Evolutionary conservation across 768 basidiomycete species (phyloP).

Genomic region (Suillus americanus): DNA sequence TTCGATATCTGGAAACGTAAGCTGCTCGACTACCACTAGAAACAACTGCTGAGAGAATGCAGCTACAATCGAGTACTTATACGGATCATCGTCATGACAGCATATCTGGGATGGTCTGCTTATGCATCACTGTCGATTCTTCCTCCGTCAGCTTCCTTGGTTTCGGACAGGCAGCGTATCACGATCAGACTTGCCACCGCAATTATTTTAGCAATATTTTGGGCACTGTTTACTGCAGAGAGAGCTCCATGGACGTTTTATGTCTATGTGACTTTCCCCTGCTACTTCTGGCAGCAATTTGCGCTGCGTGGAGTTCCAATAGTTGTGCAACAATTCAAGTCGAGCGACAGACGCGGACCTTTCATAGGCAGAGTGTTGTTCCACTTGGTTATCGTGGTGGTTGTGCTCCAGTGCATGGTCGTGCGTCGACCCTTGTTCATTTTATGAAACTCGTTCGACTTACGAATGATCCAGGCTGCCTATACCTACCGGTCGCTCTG

Average conservation of each 20-base stretch:
- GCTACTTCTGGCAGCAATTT: conserved; percentile 74
- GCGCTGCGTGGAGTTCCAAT: conserved; percentile 22
- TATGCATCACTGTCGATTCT: conserved; percentile 63
- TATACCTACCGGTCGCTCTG: conserved; percentile 73
- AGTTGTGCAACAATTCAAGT: conserved; percentile 9
- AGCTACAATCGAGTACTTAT: conserved; percentile 77
- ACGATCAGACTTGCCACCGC: conserved; percentile 27
- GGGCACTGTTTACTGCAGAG: conserved; percentile 58
- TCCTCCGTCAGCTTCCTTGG: conserved; percentile 19
- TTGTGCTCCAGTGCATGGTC: conserved; percentile 67
- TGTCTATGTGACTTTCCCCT: conserved; percentile 71
- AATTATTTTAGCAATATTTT: conserved; percentile 36
- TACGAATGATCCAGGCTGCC: conserved; percentile 45
- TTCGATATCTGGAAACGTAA: conserved; percentile 74
- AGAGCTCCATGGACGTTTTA: conserved; percentile 71
- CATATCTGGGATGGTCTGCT: conserved; percentile 78
- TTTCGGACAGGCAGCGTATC: conserved; percentile 11
- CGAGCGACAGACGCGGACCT: not conserved
- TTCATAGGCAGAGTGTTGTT: not conserved
- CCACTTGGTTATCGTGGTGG: conserved; percentile 31
- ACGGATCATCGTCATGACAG: conserved; percentile 62
- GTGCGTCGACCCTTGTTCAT: conserved; percentile 40
- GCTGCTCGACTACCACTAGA: not conserved
- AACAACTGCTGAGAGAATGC: conserved; percentile 11
- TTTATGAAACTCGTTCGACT: not conserved